Evolutionary conservation across 257 asterid genomes (phyloP), one percentile per base, ranked within the genome.

Genomic region (Euphrasia confusa): DNA sequence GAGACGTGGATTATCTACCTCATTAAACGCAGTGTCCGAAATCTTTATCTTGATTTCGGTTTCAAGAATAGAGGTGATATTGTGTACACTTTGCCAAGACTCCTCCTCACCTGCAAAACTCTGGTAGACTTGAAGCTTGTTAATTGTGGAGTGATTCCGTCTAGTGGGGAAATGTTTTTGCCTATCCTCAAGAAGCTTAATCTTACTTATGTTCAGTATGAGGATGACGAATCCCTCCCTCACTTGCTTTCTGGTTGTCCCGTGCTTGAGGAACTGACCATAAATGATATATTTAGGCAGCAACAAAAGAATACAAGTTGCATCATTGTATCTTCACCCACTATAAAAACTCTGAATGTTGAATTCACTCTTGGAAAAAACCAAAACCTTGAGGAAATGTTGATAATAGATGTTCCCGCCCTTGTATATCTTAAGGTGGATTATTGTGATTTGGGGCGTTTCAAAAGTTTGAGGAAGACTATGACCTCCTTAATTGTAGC

Each of bases 401-500:
- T 17, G 26, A 14, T 5, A 7, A 17, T 50, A 50, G n/a, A 50
- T 50, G 57, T 5, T 14, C 26, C 26, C 12, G 57, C 11, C 7
- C 57, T 50, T 8, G 7, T 24, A 17, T 50, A 50, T 50, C 28
- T 50, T 3, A 8, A 50, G 26, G 13, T 50, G 13, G 1, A 0
- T 17, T 0, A 0, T 7, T 50, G 30, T 50, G 2, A 2, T 15
- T 17, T 15, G 28, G 28, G 2, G 30, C 4, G 1, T 10, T 8
- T 17, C 57, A 50, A 1, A 48, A 48, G 11, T 55, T 33, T 33
- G 53, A 4, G 11, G 15, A 21, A 10, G 8, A 21, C 17, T 2
- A 55, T 48, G 54, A 27, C n/a, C 15, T 55, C 60, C 17, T 55
- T 55, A 28, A 5, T 11, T 55, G 60, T 26, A 12, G 60, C 39